phyloP scores from a whole-genome alignment of 2,329 filamentous ascomycete species.

The Didymella keratinophila region DNA sequence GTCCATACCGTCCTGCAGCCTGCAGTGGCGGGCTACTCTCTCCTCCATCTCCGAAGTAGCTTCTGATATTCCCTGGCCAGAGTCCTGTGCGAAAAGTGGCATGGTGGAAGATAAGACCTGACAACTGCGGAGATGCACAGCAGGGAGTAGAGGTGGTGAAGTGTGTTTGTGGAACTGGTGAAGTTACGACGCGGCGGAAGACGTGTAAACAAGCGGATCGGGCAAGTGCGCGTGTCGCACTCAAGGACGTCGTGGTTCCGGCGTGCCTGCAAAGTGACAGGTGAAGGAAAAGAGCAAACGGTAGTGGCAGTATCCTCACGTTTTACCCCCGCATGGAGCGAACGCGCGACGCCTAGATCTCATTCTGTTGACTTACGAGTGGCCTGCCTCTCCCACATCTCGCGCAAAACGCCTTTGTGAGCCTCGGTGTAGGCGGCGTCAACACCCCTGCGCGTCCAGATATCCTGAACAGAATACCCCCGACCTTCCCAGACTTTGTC shows the following conservation, averaged over 20 bases:
- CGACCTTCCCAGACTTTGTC: not conserved
- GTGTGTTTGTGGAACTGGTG: not conserved
- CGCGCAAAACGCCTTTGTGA: not conserved
- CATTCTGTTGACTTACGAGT: too few species aligned
- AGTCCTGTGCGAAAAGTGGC: not conserved
- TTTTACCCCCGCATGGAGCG: not conserved
- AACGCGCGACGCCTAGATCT: too few species aligned
- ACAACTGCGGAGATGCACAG: not conserved
- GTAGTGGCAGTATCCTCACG: not conserved
- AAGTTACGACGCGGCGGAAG: not conserved
- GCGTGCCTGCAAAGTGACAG: slow-evolving; percentile 2
- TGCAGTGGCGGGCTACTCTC: slow-evolving; percentile 12
- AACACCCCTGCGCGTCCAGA: not conserved
- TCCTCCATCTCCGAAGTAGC: not conserved
- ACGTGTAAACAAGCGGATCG: not conserved
- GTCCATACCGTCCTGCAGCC: slow-evolving; percentile 16
- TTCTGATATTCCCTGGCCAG: not conserved
- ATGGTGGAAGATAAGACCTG: not conserved
- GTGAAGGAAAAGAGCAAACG: slow-evolving; percentile 8
- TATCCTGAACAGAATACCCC: not conserved
- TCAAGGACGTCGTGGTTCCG: slow-evolving; percentile 5
- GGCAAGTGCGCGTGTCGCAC: not conserved
- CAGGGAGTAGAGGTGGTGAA: not conserved
- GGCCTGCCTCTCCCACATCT: not conserved
- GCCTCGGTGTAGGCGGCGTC: too few species aligned